Evolutionary conservation across 2,329 filamentous ascomycete genomes (phyloP).

Genomic region (Berkeleyomyces basicola): DNA sequence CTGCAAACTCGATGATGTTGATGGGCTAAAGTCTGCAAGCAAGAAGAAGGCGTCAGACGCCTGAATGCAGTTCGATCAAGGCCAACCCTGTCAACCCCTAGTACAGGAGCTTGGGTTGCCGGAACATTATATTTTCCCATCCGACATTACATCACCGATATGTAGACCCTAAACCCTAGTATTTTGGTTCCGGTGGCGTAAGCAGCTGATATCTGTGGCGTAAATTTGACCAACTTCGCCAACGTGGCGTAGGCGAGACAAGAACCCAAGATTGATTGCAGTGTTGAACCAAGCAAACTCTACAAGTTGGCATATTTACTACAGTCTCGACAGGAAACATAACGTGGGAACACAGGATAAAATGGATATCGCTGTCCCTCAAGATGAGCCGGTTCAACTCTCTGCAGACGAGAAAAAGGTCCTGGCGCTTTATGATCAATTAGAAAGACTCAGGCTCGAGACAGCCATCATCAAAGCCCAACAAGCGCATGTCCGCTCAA

Average conservation of each 20-base stretch:
- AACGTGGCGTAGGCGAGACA: not conserved
- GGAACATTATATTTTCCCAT: not conserved
- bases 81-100: not conserved
- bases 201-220: not conserved
- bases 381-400: constrained; percentile 30
- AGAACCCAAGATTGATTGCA: not conserved
- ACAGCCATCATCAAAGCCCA: constrained; percentile 45
- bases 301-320: not conserved
- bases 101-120: not conserved
- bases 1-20: constrained; percentile 7
- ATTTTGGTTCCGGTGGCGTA: not conserved
- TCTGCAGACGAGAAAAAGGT: constrained; percentile 50
- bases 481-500: constrained; percentile 12
- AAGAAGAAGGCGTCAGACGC: not conserved
- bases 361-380: constrained; percentile 3
- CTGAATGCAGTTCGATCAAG: not conserved
- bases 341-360: constrained; percentile 2
- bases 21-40: not conserved
- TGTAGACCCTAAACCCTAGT: not conserved
- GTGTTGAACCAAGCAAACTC: not conserved
- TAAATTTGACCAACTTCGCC: not conserved
- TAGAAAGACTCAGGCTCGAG: constrained; percentile 57
- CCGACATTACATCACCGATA: not conserved
- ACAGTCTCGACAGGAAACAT: not conserved
- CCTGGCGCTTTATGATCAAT: constrained; percentile 52